Evolutionary conservation across 192 early-diverging fungal species (phyloP).

Genomic region (Umbelopsis ramanniana): DNA sequence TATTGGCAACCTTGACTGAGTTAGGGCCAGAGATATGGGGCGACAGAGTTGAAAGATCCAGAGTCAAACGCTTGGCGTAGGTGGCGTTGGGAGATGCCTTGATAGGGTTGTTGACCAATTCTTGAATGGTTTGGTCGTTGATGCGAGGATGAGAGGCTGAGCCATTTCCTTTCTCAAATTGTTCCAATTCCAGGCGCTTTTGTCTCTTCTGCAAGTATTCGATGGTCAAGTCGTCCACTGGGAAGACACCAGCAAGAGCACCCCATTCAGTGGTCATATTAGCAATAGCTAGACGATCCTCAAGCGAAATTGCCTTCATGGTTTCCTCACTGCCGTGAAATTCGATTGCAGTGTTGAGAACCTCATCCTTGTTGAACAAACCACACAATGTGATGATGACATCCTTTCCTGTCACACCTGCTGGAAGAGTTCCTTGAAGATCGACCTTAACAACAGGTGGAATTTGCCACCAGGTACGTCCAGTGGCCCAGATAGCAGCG

Average conservation of each 20-base stretch:
- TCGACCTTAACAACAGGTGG: slow-evolving; percentile 94
- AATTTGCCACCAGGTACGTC: slow-evolving; percentile 99
- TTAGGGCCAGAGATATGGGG: slow-evolving; percentile 95
- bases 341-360: slow-evolving; percentile 97
- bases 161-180: slow-evolving; percentile 57
- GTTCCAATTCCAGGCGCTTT: slow-evolving; percentile 49
- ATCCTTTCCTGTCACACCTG: slow-evolving; percentile 96
- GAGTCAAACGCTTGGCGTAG: slow-evolving; percentile 85
- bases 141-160: slow-evolving; percentile 63
- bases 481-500: slow-evolving; percentile 97
- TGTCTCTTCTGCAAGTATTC: slow-evolving; percentile 74
- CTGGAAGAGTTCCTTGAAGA: slow-evolving; percentile 74
- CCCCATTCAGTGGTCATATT: slow-evolving; percentile 99
- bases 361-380: slow-evolving; percentile 91
- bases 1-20: slow-evolving; percentile 90
- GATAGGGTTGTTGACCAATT: slow-evolving; percentile 47
- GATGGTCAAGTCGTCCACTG: slow-evolving; percentile 82
- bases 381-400: slow-evolving; percentile 95
- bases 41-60: slow-evolving; percentile 86
- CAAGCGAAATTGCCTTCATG: slow-evolving; percentile 69
- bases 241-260: slow-evolving; percentile 95
- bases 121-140: slow-evolving; percentile 52
- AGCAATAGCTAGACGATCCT: slow-evolving; percentile 93
- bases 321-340: slow-evolving; percentile 79
- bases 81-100: slow-evolving; percentile 60